A percentile compares a stretch with the other conserved stretches of the same genome.
Conservation (phyloP, 495 filamentous ascomycete species). For the Lasiosphaeria ovina region DNA sequence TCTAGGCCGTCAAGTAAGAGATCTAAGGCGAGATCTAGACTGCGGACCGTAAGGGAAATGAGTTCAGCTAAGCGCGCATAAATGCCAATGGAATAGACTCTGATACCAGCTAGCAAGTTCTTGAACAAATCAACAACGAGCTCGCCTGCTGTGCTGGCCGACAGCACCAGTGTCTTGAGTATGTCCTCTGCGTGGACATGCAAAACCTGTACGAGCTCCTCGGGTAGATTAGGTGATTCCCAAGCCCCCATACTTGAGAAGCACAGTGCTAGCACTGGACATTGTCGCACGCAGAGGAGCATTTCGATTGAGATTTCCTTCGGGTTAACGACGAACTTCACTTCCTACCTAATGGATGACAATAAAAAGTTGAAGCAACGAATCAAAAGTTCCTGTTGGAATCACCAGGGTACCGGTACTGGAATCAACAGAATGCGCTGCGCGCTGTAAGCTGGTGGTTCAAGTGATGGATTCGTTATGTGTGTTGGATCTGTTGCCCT, state of each 20-base stretch:
- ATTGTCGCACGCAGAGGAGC: not conserved
- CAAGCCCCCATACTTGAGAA: slow-evolving; percentile 7
- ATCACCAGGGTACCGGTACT: too few relatives aligned
- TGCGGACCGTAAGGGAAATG: slow-evolving; percentile 41
- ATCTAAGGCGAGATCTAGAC: slow-evolving; percentile 41
- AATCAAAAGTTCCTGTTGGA: too few relatives aligned
- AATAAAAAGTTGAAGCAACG: slow-evolving; percentile 24
- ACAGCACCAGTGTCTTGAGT: slow-evolving; percentile 32
- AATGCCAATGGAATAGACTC: slow-evolving; percentile 25
- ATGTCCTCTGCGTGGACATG: slow-evolving; percentile 22
- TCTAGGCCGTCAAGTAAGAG: slow-evolving; percentile 46
- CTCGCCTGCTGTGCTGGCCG: slow-evolving; percentile 33
- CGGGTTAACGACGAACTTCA: not conserved
- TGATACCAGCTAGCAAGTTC: slow-evolving; percentile 30
- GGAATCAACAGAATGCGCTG: too few relatives aligned
- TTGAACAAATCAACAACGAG: slow-evolving; percentile 42
- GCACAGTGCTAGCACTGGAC: not conserved
- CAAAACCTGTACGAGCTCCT: not conserved
- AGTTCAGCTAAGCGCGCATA: slow-evolving; percentile 39
- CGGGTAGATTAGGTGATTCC: slow-evolving; percentile 8
- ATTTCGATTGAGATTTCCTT: not conserved
- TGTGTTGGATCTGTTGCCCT: too few relatives aligned
- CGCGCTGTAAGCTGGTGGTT: too few relatives aligned
- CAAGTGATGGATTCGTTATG: too few relatives aligned
- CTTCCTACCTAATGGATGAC: not conserved